Conservation (phyloP, 768 basidiomycete genomes). For the Stropharia rugosoannulata region DNA sequence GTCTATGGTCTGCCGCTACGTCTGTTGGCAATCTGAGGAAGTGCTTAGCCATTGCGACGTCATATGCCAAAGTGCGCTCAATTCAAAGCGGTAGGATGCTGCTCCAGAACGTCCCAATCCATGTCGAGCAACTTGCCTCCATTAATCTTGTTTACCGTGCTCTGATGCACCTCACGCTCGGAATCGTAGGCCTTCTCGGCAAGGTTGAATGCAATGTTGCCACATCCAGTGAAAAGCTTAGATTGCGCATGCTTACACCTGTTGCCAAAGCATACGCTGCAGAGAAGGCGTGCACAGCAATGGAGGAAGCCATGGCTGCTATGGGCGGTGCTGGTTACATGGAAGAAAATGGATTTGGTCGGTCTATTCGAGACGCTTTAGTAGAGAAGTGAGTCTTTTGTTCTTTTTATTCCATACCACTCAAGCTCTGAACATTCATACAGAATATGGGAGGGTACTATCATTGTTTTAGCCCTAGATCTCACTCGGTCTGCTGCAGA, state of each 20-base stretch:
- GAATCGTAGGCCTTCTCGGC: slow-evolving; percentile 57
- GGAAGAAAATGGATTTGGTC: slow-evolving; percentile 75
- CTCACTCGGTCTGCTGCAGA: slow-evolving; percentile 55
- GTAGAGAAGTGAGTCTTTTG: slow-evolving; percentile 57
- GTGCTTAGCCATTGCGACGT: slow-evolving; percentile 62
- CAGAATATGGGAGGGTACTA: slow-evolving; percentile 80
- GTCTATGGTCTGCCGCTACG: slow-evolving; percentile 60
- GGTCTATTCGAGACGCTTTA: slow-evolving; percentile 64
- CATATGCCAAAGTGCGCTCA: slow-evolving; percentile 59
- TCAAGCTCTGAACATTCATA: not conserved
- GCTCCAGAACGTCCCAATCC: slow-evolving; percentile 55
- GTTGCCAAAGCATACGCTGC: slow-evolving; percentile 70
- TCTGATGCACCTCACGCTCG: slow-evolving; percentile 61
- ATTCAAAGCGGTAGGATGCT: slow-evolving; percentile 51
- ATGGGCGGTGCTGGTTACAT: slow-evolving; percentile 82
- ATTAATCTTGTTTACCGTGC: slow-evolving; percentile 66
- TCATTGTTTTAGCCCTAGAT: slow-evolving; percentile 67
- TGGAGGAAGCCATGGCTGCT: slow-evolving; percentile 74
- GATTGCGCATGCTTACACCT: slow-evolving; percentile 67
- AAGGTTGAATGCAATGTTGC: slow-evolving; percentile 58
- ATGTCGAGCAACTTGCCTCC: slow-evolving; percentile 63
- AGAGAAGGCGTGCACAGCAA: slow-evolving; percentile 57
- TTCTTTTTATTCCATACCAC: not conserved
- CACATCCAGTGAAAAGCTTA: slow-evolving; percentile 42
- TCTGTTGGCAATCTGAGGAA: slow-evolving; percentile 59